Base-by-base conservation (phyloP, 495 filamentous ascomycete species). In the Penicillium mononematosum region DNA sequence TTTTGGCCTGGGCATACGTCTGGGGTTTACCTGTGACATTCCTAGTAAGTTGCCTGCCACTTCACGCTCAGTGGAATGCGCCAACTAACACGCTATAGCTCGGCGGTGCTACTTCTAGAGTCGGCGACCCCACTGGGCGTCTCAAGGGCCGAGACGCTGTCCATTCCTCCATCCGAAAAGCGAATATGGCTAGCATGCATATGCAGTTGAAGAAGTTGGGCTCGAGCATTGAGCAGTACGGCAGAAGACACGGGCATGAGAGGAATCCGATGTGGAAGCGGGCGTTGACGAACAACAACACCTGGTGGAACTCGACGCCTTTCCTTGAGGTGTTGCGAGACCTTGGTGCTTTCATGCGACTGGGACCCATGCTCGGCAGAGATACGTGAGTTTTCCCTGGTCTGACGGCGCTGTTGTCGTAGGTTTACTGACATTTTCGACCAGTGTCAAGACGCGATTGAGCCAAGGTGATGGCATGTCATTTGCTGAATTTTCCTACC, bases 401-500 rank as follows among this genome's bases (percentile, higher is more conserved):
- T 46, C 17, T 36, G 10, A 32, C 4, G 3, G 4, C 8, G 31
- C 2, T 55, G 34, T 32, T 19, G 19, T 39, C 17, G 31, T 38
- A 19, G 17, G 17, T 31, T 59, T 60, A 39, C 66, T 74, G 45
- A 76, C 48, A 6, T 17, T 29, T 5, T 9, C 32, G 8, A 38
- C 9, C 43, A 93, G 91, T 22, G 94, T 97, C 51, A 94, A 89
- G 70, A 87, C 79, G 12, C 88, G 88, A 55, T 82, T 98, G 81
- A 76, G 77, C 24, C 84, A 83, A 22, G 90, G 90, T 0, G 88
- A 93, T 50, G 94, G 94, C 51, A 90, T 99, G 85, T 94, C 92
- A 9, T 90, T 93, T 61, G 86, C 90, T 19, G 94, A 99, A 71
- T 96, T 99, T 68, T 78, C 83, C 3, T 99, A 99, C 61, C 94